phyloP scores from a whole-genome alignment of 192 early-diverging fungal species.

The Backusella westeae region DNA sequence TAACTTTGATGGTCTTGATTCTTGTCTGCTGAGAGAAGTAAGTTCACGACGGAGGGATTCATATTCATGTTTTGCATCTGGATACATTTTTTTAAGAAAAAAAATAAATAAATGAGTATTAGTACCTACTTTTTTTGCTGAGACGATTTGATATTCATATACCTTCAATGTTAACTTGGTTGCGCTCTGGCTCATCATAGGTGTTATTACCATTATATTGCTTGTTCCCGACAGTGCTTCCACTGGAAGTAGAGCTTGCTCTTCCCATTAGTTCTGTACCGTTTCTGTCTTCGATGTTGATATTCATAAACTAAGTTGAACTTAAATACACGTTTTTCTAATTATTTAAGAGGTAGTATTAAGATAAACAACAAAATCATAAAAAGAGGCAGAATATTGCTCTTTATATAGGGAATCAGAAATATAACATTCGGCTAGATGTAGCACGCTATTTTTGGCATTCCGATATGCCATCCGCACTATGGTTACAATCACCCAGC shows the following conservation, averaged over 20 bases:
- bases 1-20: constrained; percentile 9
- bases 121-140: neutral
- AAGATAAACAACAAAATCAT: neutral
- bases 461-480: neutral
- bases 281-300: neutral
- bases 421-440: neutral
- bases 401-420: neutral
- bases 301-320: neutral
- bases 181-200: neutral
- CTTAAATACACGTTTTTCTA: neutral
- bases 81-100: neutral
- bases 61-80: constrained; percentile 30
- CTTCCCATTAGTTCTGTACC: neutral
- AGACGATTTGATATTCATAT: neutral
- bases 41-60: constrained; percentile 27
- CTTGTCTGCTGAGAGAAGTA: constrained; percentile 19
- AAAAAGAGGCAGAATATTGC: neutral
- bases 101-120: neutral
- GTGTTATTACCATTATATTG: neutral
- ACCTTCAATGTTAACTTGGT: constrained; percentile 6
- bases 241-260: neutral
- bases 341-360: neutral
- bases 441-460: neutral
- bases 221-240: neutral
- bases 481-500: neutral